Conservation (phyloP, 192 early-diverging fungal species). For the Thamnidium elegans region DNA sequence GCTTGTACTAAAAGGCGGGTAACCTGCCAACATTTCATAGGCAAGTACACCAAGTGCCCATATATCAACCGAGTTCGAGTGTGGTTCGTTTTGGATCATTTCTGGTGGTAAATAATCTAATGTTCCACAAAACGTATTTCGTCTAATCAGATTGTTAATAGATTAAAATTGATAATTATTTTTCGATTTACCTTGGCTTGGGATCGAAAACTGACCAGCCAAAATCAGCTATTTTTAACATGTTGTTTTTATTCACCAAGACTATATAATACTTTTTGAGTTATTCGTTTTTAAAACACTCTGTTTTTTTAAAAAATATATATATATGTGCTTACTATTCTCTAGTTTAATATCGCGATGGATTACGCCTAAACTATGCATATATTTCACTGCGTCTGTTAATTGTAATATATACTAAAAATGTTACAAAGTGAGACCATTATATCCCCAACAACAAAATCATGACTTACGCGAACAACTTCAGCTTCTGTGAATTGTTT, state of each 20-base stretch:
- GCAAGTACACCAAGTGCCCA: conserved; percentile 92
- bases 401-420: conserved; percentile 85
- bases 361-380: conserved; percentile 89
- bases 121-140: conserved; percentile 90
- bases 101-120: conserved; percentile 96
- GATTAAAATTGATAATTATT: conserved; percentile 34
- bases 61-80: conserved; percentile 78
- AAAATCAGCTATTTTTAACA: conserved; percentile 93
- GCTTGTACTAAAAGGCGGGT: conserved; percentile 75
- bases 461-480: conserved; percentile 59
- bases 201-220: conserved; percentile 94
- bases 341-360: conserved; percentile 85
- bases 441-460: neutral
- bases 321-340: conserved; percentile 62
- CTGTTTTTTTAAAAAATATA: neutral
- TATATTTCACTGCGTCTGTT: conserved; percentile 61
- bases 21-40: conserved; percentile 90
- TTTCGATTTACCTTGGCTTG: conserved; percentile 79
- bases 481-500: conserved; percentile 67
- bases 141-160: conserved; percentile 62
- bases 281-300: conserved; percentile 15
- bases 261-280: conserved; percentile 13
- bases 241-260: conserved; percentile 73
- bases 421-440: neutral
- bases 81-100: conserved; percentile 83